Evolutionary conservation across 257 asterid species (phyloP), one percentile per base, ranked within the genome.

Genomic region (Ajuga chamaepitys): DNA sequence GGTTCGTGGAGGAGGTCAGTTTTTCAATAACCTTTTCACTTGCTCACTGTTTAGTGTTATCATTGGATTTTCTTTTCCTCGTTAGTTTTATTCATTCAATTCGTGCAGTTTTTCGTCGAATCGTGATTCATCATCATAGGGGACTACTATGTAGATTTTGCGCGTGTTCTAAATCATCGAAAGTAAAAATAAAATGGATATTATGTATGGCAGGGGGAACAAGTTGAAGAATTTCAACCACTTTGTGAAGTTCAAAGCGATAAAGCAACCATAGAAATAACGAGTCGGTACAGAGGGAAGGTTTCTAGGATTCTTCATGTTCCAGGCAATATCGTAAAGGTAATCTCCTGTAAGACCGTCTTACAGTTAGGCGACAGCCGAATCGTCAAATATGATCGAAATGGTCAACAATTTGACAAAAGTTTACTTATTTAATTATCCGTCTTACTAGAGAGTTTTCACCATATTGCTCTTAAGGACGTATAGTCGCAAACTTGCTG

Each of bases 241-340:
- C 87, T 93, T 70, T 93, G 99, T 78, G 99, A 89, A 80, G 99
- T 93, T 66, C 99, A 93, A 84, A 93, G 99, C 58, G 99, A 93
- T 73, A 93, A 93, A 81, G 99, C 99, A 61, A 93, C 96, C 35
- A 89, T 89, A 68, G 99, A 93, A 83, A 93, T 93, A 61, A 93
- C 99, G 9, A 93, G 99, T 58, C 97, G 96, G 53, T 93, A 93
- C 84, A 86, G 52, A 64, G 99, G 99, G 69, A 89, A 77, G 76
- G 85, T 89, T 70, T 78, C 75, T 34, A 77, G 72, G 59, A 55
- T 88, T 77, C 90, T 82, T 59, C 95, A 93, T 75, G 85, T 68
- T 77, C 92, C 99, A 3, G 99, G 99, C 17, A 74, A 70, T 83
- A 86, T 87, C 16, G 91, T 93, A 13, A 89, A 93, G 97, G 99